A percentile compares a stretch with the other conserved stretches of the same genome.
These are phyloP conservation scores for Leccinum longicurvipes DNA, from an alignment of 768 basidiomycete genomes.

Conservation along the genomic window DNA sequence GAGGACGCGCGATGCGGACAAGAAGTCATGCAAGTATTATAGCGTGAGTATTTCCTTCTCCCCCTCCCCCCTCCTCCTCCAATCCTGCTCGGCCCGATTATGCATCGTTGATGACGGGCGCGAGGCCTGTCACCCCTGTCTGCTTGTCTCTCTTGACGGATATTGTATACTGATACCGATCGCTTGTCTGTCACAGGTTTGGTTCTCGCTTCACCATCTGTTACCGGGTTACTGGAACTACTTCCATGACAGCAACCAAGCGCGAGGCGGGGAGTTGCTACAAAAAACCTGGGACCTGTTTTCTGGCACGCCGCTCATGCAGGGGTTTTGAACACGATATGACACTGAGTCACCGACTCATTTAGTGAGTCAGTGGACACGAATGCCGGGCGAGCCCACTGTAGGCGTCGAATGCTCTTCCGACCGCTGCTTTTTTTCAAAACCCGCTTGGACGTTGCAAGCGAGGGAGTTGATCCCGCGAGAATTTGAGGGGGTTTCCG, in stretches of 20 bases:
- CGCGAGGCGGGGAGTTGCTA: constrained; percentile 18
- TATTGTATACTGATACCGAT: neutral
- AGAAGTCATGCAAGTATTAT: constrained; percentile 36
- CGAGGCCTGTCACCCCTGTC: neutral
- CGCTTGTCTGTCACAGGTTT: constrained; percentile 18
- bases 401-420: neutral
- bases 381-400: neutral
- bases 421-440: neutral
- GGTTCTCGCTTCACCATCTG: constrained; percentile 35
- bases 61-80: neutral
- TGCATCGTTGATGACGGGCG: neutral
- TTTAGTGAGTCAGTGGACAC: neutral
- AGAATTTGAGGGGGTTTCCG: neutral
- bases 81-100: neutral
- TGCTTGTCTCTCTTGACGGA: neutral
- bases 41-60: constrained; percentile 27
- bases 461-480: neutral
- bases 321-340: constrained; percentile 1
- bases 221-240: constrained; percentile 37
- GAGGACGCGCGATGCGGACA: constrained; percentile 29
- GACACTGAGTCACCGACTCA: neutral
- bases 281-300: constrained; percentile 20
- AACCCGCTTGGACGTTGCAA: neutral
- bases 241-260: constrained; percentile 18
- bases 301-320: constrained; percentile 9